phyloP scores from a whole-genome alignment of 2,329 filamentous ascomycete species.

The Pyricularia sp. region DNA sequence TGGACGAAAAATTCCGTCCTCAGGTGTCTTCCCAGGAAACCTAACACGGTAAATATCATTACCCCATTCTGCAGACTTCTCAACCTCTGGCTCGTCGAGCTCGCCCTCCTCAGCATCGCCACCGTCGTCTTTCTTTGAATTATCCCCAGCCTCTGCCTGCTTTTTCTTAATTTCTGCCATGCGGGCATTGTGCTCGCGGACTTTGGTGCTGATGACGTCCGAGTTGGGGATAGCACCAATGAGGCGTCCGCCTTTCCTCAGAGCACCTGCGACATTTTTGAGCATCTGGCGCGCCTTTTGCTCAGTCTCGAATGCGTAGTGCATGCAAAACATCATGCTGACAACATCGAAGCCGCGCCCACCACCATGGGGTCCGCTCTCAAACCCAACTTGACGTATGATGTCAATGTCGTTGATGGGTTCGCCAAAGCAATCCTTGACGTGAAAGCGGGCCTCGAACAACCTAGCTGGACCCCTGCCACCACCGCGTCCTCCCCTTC shows the following conservation, averaged over 20 bases:
- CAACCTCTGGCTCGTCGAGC: conserved; percentile 47
- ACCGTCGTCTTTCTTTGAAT: conserved; percentile 16
- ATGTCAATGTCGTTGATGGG: conserved; percentile 71
- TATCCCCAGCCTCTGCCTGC: conserved; percentile 18
- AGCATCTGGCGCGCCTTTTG: conserved; percentile 85
- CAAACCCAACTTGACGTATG: conserved; percentile 77
- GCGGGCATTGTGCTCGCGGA: conserved; percentile 55
- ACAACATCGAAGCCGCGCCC: conserved; percentile 83
- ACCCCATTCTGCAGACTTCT: conserved; percentile 68
- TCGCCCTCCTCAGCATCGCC: conserved; percentile 29
- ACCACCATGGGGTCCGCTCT: conserved; percentile 52
- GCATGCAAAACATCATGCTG: conserved; percentile 99
- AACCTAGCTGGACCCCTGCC: conserved; percentile 39
- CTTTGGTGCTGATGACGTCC: conserved; percentile 68
- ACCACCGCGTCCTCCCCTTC: conserved; percentile 39
- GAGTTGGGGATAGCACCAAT: conserved; percentile 96
- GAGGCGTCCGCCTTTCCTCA: conserved; percentile 91
- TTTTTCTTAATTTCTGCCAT: conserved; percentile 29
- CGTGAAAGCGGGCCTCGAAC: conserved; percentile 77
- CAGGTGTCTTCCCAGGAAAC: conserved; percentile 71
- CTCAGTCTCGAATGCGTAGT: conserved; percentile 94
- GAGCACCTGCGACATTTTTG: conserved; percentile 72
- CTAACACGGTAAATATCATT: conserved; percentile 86
- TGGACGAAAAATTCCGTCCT: conserved; percentile 82
- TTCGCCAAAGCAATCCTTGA: conserved; percentile 87